A percentile compares a stretch with the other conserved stretches of the same genome.
phyloP scores from a whole-genome alignment of 139 green algal genomes.

The Coccomyxa sp. region DNA sequence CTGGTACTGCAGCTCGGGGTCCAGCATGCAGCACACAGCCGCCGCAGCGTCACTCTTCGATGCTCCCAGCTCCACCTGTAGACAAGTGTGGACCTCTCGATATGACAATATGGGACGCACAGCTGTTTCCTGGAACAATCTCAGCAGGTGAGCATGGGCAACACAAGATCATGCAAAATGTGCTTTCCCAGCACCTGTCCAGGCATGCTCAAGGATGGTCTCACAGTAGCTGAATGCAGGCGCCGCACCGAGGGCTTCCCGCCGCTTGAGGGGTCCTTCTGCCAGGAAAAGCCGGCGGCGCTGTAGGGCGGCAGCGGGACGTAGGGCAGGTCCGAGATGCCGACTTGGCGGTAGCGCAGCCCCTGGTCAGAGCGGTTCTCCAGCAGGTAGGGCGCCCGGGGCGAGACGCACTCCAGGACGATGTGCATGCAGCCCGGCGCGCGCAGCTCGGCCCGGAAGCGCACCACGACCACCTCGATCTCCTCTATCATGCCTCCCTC shows the following conservation, averaged over 20 bases:
- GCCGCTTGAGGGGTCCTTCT: not conserved
- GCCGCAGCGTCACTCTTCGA: not conserved
- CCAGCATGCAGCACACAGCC: not conserved
- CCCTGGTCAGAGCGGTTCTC: slow-evolving; percentile 49
- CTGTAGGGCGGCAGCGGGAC: slow-evolving; percentile 42
- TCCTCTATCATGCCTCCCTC: slow-evolving; percentile 4
- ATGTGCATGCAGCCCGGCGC: slow-evolving; percentile 44
- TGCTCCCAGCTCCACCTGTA: slow-evolving; percentile 52
- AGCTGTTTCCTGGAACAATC: not conserved
- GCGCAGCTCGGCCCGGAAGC: slow-evolving; percentile 32
- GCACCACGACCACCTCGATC: slow-evolving; percentile 29
- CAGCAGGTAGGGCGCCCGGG: slow-evolving; percentile 44
- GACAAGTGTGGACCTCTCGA: no score
- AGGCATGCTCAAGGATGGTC: no score
- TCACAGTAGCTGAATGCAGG: no score
- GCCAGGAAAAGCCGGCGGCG: slow-evolving; percentile 30
- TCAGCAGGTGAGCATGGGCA: not conserved
- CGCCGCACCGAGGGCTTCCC: not conserved
- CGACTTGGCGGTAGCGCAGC: slow-evolving; percentile 53
- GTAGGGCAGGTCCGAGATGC: slow-evolving; percentile 27
- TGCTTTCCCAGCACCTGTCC: no score
- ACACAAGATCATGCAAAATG: not conserved
- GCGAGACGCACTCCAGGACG: slow-evolving; percentile 42
- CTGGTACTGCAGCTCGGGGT: not conserved
- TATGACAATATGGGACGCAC: not conserved